Base-by-base conservation (phyloP, 352 stramenopile genomes). In the Pythium dissotocum region DNA sequence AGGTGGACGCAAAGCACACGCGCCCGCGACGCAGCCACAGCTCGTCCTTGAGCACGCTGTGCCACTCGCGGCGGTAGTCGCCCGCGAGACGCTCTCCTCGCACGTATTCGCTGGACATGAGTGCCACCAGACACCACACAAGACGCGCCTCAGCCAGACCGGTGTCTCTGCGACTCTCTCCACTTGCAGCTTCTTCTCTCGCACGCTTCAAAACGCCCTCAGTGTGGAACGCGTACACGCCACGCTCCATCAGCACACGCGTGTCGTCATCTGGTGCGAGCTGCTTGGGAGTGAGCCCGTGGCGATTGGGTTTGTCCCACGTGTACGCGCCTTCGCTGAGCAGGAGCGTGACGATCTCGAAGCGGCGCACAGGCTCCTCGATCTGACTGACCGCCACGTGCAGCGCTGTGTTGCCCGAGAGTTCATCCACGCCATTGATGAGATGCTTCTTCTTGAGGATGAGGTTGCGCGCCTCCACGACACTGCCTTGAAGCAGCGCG, bases 31-130 rank as follows among this genome's bases (percentile, higher is more conserved):
- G 77, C 21, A 92, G 52, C 82, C 82, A 92, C 35, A 79, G 57
- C 56, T 89, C 84, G n/a, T 89, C 76, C 9, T 67, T 65, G 3
- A 92, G 67, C 33, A 76, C 71, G 28, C 84, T 92, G 54, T 85
- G 70, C 82, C 84, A 90, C 35, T 81, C 74, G 21, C 75, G 74
- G 9, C 61, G 70, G 14, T 81, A 44, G n/a, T 87, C 78, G 6
- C 78, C 76, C 10, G 67, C 67, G 5, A 77, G 56, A 6, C 84
- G 71, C 6, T 72, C 24, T 4, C 71, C 76, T 32, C 61, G 57
- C 10, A 67, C 59, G 72, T 77, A 87, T 46, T 92, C 84, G 32
- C 76, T 77, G 13, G 72, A 63, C 84, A 90, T 86, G 9, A 87
- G 59, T 2, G 79, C 71, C 14, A 83, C 46, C 28, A 92, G 73